Evolutionary conservation across 768 basidiomycete genomes (phyloP).

Genomic region (Lactifluus hygrophoroides): DNA sequence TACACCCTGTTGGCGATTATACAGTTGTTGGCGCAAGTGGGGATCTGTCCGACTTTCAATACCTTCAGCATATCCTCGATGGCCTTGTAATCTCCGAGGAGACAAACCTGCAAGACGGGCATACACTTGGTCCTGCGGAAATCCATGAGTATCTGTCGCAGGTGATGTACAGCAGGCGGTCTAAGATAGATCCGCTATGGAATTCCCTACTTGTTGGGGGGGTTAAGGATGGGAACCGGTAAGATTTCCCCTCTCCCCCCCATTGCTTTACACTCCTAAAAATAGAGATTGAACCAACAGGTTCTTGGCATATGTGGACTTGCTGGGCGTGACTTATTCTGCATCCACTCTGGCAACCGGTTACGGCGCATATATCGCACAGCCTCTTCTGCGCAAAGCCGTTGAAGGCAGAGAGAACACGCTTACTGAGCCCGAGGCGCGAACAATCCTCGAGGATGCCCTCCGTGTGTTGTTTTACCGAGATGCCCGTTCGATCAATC

Average conservation of each 20-base stretch:
- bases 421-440: constrained; percentile 73
- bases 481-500: constrained; percentile 91
- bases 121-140: constrained; percentile 75
- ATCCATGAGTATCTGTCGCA: constrained; percentile 89
- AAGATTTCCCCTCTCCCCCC: constrained; percentile 17
- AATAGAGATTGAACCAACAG: constrained; percentile 32
- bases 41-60: constrained; percentile 97
- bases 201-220: constrained; percentile 92
- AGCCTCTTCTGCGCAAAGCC: constrained; percentile 83
- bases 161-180: constrained; percentile 82
- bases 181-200: constrained; percentile 92
- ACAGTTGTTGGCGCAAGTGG: constrained; percentile 90
- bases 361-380: constrained; percentile 87
- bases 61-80: constrained; percentile 75
- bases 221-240: constrained; percentile 78
- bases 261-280: not conserved
- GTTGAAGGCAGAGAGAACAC: constrained; percentile 74
- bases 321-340: constrained; percentile 93
- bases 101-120: constrained; percentile 73
- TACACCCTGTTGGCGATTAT: constrained; percentile 73
- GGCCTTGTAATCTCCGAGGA: constrained; percentile 63
- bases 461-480: constrained; percentile 96
- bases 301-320: constrained; percentile 89
- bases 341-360: constrained; percentile 93
- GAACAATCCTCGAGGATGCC: constrained; percentile 68